Conservation (phyloP, 768 basidiomycete genomes). For the Psilocybe cyanescens region DNA sequence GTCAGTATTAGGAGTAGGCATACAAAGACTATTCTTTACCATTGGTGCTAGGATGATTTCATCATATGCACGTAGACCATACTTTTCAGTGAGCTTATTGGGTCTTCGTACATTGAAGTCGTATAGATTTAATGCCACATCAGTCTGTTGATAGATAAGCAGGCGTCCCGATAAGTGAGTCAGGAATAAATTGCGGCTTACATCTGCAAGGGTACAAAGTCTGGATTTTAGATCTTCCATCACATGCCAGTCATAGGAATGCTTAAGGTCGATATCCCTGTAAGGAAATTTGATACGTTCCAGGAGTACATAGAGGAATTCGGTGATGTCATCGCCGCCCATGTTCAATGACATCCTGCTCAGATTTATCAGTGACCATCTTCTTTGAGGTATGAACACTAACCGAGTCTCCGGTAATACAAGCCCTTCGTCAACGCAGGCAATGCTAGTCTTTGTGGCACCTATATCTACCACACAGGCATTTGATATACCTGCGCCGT, state of each 20-base stretch:
- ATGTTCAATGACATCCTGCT: conserved; percentile 78
- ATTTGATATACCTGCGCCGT: conserved; percentile 92
- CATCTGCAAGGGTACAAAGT: conserved; percentile 88
- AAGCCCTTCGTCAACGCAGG: conserved; percentile 94
- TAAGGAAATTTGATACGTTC: conserved; percentile 88
- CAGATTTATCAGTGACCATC: conserved; percentile 7
- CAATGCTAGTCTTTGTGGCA: conserved; percentile 78
- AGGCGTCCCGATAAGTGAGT: background rate
- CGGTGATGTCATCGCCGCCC: conserved; percentile 95
- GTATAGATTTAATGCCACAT: conserved; percentile 88
- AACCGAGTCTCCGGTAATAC: conserved; percentile 88
- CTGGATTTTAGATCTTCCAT: conserved; percentile 91
- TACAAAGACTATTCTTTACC: conserved; percentile 48
- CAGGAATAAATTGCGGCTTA: conserved; percentile 35
- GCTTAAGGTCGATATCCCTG: conserved; percentile 74
- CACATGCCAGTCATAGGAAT: conserved; percentile 85
- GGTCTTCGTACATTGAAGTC: conserved; percentile 88
- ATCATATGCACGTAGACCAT: conserved; percentile 89
- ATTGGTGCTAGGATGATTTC: conserved; percentile 95
- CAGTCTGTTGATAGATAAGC: conserved; percentile 52
- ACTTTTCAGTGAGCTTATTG: conserved; percentile 80
- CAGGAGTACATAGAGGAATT: conserved; percentile 81
- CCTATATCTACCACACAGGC: conserved; percentile 98
- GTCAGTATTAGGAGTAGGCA: background rate
- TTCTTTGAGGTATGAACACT: conserved; percentile 11